phyloP scores from a whole-genome alignment of 345 rosid genomes.

The Conringia planisiliqua region DNA sequence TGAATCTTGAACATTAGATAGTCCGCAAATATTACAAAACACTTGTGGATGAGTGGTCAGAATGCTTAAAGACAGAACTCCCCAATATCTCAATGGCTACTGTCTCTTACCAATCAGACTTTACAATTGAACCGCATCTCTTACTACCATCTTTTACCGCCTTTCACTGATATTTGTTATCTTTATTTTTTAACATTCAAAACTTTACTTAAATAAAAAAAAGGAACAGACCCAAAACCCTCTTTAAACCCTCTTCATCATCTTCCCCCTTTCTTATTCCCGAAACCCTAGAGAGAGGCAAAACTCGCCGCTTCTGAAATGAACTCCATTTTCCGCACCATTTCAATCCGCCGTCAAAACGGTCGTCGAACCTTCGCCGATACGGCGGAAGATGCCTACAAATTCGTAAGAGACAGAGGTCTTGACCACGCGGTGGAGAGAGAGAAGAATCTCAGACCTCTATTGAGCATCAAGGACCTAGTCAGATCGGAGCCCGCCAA shows the following conservation, averaged over 20 bases:
- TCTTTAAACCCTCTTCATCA: conserved; percentile 31
- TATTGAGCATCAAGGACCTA: conserved; percentile 66
- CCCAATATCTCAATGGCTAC: no score
- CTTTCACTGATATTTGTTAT: no score
- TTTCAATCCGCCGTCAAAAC: conserved; percentile 25
- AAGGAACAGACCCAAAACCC: background rate
- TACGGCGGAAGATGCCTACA: conserved; percentile 36
- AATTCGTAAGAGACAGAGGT: conserved; percentile 80
- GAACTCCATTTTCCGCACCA: conserved; percentile 34
- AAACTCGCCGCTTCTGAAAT: conserved; percentile 18
- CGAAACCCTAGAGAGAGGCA: background rate
- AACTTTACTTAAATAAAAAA: no score
- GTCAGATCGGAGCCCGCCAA: conserved; percentile 81
- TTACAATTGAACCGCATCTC: no score
- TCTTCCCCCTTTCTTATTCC: background rate
- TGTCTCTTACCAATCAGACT: no score
- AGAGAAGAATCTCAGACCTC: conserved; percentile 69
- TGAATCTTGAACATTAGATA: no score
- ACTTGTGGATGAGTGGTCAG: background rate
- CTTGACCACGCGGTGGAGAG: conserved; percentile 91
- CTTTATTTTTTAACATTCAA: no score
- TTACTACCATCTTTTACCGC: no score
- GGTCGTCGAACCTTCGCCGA: conserved; percentile 34
- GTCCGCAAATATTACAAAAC: no score
- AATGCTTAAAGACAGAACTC: background rate